Evolutionary conservation across 371 early-diverging fungal genomes (phyloP).

Genomic region (Mortierella polycephala): DNA sequence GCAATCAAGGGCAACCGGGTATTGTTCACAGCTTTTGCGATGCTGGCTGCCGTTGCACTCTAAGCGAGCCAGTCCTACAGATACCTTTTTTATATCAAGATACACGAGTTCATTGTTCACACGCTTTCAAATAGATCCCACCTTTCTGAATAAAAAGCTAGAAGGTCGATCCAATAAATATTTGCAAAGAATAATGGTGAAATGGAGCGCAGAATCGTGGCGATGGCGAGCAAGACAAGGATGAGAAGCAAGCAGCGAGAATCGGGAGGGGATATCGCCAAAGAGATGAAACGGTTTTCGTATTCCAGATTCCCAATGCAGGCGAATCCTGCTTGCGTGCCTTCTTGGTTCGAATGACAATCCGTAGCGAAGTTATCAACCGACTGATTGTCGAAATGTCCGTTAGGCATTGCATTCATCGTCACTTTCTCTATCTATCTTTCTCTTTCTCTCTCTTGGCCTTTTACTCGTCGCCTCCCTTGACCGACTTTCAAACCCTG

Average conservation of each 20-base stretch:
- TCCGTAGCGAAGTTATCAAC: neutral
- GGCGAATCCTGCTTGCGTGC: neutral
- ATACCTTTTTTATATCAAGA: neutral
- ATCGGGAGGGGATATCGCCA: neutral
- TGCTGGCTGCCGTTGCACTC: constrained; percentile 8
- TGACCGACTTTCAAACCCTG: neutral
- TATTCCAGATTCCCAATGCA: constrained; percentile 36
- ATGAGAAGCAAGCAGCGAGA: neutral
- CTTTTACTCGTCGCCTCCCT: neutral
- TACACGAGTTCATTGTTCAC: neutral
- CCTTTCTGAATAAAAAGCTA: neutral
- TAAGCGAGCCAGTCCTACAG: neutral
- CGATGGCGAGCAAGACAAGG: neutral
- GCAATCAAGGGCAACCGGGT: constrained; percentile 22
- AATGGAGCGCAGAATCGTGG: neutral
- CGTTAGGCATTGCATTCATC: too few species aligned
- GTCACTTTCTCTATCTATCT: too few species aligned
- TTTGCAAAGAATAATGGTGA: too few species aligned
- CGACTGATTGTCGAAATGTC: too few species aligned
- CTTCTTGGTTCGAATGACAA: constrained; percentile 32
- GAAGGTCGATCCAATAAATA: too few species aligned
- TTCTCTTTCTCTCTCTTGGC: neutral
- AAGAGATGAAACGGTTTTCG: neutral
- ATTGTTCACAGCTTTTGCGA: constrained; percentile 14
- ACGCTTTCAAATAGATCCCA: neutral